Evolutionary conservation across 2,329 filamentous ascomycete genomes (phyloP), one percentile per base, ranked within the genome.

Genomic region (Fusarium gaditjirri): DNA sequence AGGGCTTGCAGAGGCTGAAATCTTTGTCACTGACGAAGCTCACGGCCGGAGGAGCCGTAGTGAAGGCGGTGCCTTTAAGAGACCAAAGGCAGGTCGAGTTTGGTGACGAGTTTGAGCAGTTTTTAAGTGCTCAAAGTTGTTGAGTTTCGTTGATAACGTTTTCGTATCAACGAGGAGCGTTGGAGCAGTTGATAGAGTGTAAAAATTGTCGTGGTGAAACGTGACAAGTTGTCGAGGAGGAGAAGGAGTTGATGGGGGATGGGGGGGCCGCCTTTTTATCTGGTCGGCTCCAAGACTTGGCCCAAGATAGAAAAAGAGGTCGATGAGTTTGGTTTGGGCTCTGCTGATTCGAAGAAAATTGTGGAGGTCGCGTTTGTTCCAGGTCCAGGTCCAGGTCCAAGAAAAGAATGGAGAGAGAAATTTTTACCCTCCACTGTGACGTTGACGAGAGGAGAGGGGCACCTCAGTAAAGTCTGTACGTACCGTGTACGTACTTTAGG

Each of bases 11-110:
- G 82, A 89, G 84, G 84, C 88, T 88, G 88, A 90, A 91, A 91
- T 91, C 87, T 90, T 91, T 88, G 83, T 91, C 88, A 86, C 87
- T 88, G 81, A 90, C 85, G 81, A 89, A 84, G 79, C 80, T 84
- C 73, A 88, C 88, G 89, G 89, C 89, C 84, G 79, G 81, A 79
- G 83, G 84, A 91, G 89, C 90, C 90, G 90, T 91, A 81, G 79
- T 90, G 82, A 78, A 74, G 75, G 64, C 75, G 79, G 80, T 86
- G 89, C 89, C 89, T 91, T 91, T 91, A 88, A 87, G 78, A 83
- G 88, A 90, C 88, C 89, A 91, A 91, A 91, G 89, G 89, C 89
- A 36, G 77, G 77, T 78, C 81, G 72, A 70, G 59, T 41, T 46
- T 58, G 58, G 33, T 27, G 19, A 44, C 42, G 33, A 49, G 29